These are phyloP conservation scores for Corymbia citriodora DNA, from an alignment of 441 rosid genomes.

Conservation along the genomic window DNA sequence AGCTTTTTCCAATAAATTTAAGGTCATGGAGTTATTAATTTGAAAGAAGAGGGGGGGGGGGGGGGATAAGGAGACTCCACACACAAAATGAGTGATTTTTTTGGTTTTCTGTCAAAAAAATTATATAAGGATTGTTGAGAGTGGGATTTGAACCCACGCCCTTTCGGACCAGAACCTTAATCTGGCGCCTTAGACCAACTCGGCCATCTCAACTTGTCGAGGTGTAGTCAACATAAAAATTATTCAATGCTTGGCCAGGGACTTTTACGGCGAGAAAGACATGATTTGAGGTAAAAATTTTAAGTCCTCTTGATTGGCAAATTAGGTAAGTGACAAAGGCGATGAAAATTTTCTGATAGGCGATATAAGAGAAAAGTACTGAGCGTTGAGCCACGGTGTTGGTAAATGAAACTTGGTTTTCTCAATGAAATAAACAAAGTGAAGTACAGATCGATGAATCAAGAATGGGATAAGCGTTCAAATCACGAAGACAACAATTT, in stretches of 20 bases:
- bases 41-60: neutral
- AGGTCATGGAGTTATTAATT: neutral
- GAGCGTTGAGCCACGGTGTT: neutral
- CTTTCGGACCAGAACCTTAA: constrained; percentile 17
- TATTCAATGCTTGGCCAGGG: accelerated
- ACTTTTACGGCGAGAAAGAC: neutral
- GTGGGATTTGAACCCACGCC: constrained; percentile 22
- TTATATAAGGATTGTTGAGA: neutral
- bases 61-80: neutral
- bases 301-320: neutral
- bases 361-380: neutral
- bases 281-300: neutral
- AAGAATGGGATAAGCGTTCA: neutral
- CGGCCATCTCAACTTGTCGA: neutral
- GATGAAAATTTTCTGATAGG: neutral
- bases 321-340: neutral
- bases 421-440: neutral
- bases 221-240: accelerated
- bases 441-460: neutral
- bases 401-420: accelerated
- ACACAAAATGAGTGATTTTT: accelerated
- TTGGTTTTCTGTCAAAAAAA: neutral
- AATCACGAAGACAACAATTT: neutral
- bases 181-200: constrained; percentile 15
- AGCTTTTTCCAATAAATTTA: neutral